These are phyloP conservation scores for Chaetomium sp. DNA, from an alignment of 2,329 filamentous ascomycete species.

Conservation along the genomic window DNA sequence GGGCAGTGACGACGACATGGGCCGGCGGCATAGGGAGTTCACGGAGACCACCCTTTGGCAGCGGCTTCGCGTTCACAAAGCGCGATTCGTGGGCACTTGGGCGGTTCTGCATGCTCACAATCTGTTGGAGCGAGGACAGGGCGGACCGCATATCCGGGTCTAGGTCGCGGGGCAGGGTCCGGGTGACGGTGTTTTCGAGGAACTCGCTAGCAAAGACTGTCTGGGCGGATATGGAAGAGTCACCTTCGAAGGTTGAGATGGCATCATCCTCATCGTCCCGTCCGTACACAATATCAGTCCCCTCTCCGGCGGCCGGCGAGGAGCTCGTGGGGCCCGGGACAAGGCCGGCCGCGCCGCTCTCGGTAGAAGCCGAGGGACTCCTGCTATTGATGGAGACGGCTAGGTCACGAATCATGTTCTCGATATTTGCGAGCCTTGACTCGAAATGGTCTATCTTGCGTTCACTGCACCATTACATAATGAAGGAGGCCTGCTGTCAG, in stretches of 20 bases:
- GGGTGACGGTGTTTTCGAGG: slow-evolving; percentile 55
- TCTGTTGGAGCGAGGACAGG: slow-evolving; percentile 53
- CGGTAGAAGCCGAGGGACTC: slow-evolving; percentile 27
- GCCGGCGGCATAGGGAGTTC: slow-evolving; percentile 59
- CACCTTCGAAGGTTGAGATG: slow-evolving; percentile 50
- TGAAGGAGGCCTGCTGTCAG: neutral
- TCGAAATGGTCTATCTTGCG: slow-evolving; percentile 44
- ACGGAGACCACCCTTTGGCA: slow-evolving; percentile 51
- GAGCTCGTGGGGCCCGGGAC: slow-evolving; percentile 3
- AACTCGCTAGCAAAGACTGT: slow-evolving; percentile 58
- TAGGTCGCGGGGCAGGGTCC: slow-evolving; percentile 49
- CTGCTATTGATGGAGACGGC: slow-evolving; percentile 29
- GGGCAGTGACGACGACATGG: slow-evolving; percentile 50
- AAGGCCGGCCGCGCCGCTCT: slow-evolving; percentile 1
- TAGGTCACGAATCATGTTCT: slow-evolving; percentile 43
- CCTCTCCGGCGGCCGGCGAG: slow-evolving; percentile 16
- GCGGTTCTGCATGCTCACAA: slow-evolving; percentile 54
- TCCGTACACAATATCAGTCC: slow-evolving; percentile 24
- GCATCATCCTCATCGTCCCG: slow-evolving; percentile 42
- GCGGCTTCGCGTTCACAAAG: slow-evolving; percentile 49
- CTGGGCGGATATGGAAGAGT: slow-evolving; percentile 52
- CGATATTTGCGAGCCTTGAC: slow-evolving; percentile 44
- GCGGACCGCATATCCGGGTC: slow-evolving; percentile 57
- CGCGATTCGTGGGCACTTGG: slow-evolving; percentile 47
- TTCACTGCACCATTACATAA: slow-evolving; percentile 46